phyloP scores from a whole-genome alignment of 2,329 filamentous ascomycete genomes.

The Epichloe bromicola region DNA sequence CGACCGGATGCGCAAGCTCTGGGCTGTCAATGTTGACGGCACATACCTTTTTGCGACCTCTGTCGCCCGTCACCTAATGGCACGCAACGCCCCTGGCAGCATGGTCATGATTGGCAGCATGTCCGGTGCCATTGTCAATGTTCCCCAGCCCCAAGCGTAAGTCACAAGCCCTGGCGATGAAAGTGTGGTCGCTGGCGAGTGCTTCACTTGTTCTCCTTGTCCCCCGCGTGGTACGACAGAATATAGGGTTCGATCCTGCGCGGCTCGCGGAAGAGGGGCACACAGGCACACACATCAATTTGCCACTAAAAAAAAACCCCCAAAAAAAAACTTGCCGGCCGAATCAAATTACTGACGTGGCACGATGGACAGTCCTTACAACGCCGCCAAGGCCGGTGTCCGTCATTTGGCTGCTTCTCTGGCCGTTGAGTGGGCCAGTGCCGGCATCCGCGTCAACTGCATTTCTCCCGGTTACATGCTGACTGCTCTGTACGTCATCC shows the following conservation, averaged over 20 bases:
- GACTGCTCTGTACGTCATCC: conserved; percentile 62
- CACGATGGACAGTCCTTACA: conserved; percentile 53
- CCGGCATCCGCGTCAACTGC: conserved; percentile 85
- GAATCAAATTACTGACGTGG: conserved; percentile 4
- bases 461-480: conserved; percentile 96
- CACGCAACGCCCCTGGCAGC: conserved; percentile 62
- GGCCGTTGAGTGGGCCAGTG: conserved; percentile 85
- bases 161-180: conserved; percentile 11
- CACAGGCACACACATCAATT: too few species aligned
- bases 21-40: conserved; percentile 85
- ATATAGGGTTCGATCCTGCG: too few species aligned
- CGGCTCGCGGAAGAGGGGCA: too few species aligned
- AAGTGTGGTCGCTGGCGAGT: too few species aligned
- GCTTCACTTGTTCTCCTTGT: too few species aligned
- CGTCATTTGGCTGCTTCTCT: conserved; percentile 76
- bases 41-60: conserved; percentile 80
- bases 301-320: too few species aligned
- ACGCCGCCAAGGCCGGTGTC: conserved; percentile 84
- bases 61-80: conserved; percentile 81
- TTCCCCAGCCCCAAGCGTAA: conserved; percentile 73
- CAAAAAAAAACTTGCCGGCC: background rate
- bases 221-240: too few species aligned
- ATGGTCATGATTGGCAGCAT: conserved; percentile 95
- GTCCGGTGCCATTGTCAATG: conserved; percentile 87
- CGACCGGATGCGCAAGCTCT: conserved; percentile 84